A percentile compares a stretch with the other conserved stretches of the same genome.
Evolutionary conservation across 1,284 basidiomycete genomes (phyloP).

Genomic region (Puccinia coronata): DNA sequence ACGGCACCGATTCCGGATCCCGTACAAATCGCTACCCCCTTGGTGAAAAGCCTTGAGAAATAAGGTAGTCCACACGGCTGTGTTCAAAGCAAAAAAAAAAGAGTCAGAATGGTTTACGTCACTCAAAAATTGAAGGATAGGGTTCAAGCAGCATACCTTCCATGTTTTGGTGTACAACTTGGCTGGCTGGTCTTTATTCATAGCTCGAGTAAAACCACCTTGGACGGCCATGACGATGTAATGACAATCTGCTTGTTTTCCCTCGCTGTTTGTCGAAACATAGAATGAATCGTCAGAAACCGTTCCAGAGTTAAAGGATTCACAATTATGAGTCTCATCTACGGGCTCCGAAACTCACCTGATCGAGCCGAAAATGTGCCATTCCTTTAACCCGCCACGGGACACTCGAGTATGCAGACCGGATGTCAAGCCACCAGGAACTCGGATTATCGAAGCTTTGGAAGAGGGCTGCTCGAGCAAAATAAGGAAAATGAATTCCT

Average conservation of each 20-base stretch:
- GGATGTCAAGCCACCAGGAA: constrained; percentile 49
- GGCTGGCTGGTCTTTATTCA: constrained; percentile 40
- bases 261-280: constrained; percentile 9
- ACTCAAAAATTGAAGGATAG: neutral
- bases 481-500: neutral
- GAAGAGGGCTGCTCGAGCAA: constrained; percentile 22
- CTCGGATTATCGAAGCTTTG: constrained; percentile 43
- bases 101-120: neutral
- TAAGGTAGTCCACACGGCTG: constrained; percentile 77
- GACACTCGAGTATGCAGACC: constrained; percentile 48
- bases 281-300: neutral
- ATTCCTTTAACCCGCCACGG: constrained; percentile 43
- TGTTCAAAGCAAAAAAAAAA: neutral
- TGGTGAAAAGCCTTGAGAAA: constrained; percentile 71
- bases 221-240: constrained; percentile 50
- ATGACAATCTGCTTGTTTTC: constrained; percentile 43
- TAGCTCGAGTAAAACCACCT: constrained; percentile 47
- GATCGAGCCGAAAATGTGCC: constrained; percentile 50
- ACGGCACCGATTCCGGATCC: constrained; percentile 75
- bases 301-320: neutral
- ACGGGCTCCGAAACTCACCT: constrained; percentile 19
- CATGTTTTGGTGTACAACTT: constrained; percentile 49
- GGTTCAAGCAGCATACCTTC: constrained; percentile 48
- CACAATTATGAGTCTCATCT: neutral
- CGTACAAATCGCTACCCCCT: constrained; percentile 74